A percentile compares a stretch with the other conserved stretches of the same genome.
Evolutionary conservation across 2,329 filamentous ascomycete species (phyloP).

Genomic region (Arthrobotrys megalospora): DNA sequence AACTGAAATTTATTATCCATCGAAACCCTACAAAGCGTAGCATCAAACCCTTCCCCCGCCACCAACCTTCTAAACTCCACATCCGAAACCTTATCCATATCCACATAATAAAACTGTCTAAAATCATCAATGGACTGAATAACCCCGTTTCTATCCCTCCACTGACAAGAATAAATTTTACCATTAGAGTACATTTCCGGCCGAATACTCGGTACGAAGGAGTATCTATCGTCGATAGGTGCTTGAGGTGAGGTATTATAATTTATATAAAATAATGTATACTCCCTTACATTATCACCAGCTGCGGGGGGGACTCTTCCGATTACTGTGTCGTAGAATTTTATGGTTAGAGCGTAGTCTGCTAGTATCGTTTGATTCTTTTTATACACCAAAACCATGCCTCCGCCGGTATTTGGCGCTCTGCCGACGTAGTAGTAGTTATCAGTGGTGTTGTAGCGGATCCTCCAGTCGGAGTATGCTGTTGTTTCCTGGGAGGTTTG

Average conservation of each 20-base stretch:
- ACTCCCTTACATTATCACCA: background rate
- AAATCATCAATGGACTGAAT: background rate
- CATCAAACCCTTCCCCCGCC: background rate
- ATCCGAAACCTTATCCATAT: background rate
- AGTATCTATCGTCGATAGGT: background rate
- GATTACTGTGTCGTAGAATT: background rate
- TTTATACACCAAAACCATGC: background rate
- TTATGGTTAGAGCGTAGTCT: background rate
- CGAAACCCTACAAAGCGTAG: background rate
- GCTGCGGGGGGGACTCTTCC: background rate
- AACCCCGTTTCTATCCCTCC: background rate
- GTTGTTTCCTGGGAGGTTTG: background rate
- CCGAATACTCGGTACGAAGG: background rate
- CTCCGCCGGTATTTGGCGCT: background rate
- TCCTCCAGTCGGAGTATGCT: background rate
- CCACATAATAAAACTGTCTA: background rate
- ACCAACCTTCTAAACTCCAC: background rate
- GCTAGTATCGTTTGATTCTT: background rate
- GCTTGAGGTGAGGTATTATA: background rate
- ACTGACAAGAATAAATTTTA: background rate
- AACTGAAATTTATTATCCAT: slow-evolving; percentile 2
- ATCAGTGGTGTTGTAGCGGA: slow-evolving; percentile 1
- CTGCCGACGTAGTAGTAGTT: background rate
- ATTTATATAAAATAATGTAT: background rate
- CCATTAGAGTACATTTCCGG: background rate